Base-by-base conservation (phyloP, 2,329 filamentous ascomycete genomes). In the Hymenoscyphus scutula region DNA sequence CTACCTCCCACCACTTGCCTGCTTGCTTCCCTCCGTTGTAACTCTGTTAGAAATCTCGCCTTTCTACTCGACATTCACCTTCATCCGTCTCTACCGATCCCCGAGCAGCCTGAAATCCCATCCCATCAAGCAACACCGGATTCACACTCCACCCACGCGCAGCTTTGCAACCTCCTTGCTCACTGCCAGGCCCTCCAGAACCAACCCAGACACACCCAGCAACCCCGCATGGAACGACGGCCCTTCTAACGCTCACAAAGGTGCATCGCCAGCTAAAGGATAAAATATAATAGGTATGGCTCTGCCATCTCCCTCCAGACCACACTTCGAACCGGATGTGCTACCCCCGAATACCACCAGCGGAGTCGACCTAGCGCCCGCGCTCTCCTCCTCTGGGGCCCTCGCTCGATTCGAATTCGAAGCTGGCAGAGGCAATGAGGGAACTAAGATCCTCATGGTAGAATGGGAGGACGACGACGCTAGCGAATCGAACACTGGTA, bases 371-470 rank as follows among this genome's bases (percentile, higher is more conserved):
- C 76, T 77, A 61, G 77, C 78, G 29, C 77, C 79, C 3, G 75
- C 75, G n/a, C 76, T 82, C 70, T 78, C 79, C 64, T 76, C 80
- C 3, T 79, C 80, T 55, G 84, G 82, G 62, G 88, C 88, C n/a
- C 80, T 92, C 54, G 89, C 91, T 54, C 88, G 92, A 63, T 97
- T 96, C 76, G 92, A 97, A 75, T 96, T 96, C 73, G 89, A 93
- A 76, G 81, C 85, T 0, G 89, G 87, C 38, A 85, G 84, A 74
- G 89, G 86, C 57, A 91, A 91, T 71, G 89, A 93, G 67, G 92
- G 92, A 48, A 96, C 91, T 66, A 97, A 96, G 79, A 88, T 97
- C 66, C 79, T 97, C 70, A 95, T 97, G 91, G 88, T 96, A 45
- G 92, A 97, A 75, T 97, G 92, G 92, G 87, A 91, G 73, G 67